Percentiles rank a stretch among this genome's conserved stretches.
phyloP scores from a whole-genome alignment of 2,329 filamentous ascomycete species.

The Elsinoe batatas region DNA sequence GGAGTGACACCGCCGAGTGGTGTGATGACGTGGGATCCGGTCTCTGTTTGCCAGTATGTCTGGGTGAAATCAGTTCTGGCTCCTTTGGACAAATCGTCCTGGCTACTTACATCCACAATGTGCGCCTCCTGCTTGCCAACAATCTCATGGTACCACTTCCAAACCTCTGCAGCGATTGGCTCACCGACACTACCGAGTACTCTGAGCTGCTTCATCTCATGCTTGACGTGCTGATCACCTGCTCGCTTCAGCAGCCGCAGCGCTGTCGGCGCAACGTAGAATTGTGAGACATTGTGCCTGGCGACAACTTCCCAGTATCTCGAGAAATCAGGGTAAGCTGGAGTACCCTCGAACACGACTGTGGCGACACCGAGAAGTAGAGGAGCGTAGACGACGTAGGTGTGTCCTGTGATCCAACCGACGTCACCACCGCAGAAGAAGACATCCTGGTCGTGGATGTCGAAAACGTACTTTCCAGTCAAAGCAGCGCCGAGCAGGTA shows the following conservation, averaged over 20 bases:
- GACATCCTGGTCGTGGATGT: constrained; percentile 85
- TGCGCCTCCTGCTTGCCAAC: constrained; percentile 91
- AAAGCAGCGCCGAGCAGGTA: constrained; percentile 89
- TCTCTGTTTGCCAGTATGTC: constrained; percentile 99
- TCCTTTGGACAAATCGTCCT: background rate
- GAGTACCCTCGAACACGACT: constrained; percentile 95
- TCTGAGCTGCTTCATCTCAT: constrained; percentile 78
- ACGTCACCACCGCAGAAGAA: constrained; percentile 99
- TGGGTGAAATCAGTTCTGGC: constrained; percentile 31
- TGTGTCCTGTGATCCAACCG: constrained; percentile 98
- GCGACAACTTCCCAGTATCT: constrained; percentile 98
- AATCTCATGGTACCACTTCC: constrained; percentile 98
- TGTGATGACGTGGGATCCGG: constrained; percentile 90
- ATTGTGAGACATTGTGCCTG: constrained; percentile 90
- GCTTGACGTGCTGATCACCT: constrained; percentile 83
- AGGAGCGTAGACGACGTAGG: constrained; percentile 95
- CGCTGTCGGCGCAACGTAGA: constrained; percentile 95
- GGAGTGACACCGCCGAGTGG: constrained; percentile 87
- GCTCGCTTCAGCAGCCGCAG: constrained; percentile 89
- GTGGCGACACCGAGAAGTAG: constrained; percentile 86
- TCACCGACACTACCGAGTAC: constrained; percentile 93
- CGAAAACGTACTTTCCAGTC: constrained; percentile 97
- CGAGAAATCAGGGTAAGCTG: constrained; percentile 94
- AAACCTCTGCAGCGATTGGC: constrained; percentile 94
- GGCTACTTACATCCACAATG: constrained; percentile 72